Conservation (phyloP, 179 eudicot genomes). For the Silene coronaria region DNA sequence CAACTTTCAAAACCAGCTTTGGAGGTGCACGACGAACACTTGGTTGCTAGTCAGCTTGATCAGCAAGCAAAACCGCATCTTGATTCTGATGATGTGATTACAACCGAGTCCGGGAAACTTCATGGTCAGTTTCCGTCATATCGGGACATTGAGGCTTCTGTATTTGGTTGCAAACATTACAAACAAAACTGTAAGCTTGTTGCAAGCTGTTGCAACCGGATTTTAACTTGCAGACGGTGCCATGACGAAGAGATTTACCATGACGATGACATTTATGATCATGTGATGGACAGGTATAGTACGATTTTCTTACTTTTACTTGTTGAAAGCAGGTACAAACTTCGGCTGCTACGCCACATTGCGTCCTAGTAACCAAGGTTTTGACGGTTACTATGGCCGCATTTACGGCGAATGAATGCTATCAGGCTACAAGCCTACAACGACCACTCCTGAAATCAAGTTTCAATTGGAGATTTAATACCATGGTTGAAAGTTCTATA, state of each 20-base stretch:
- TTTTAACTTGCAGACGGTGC: constrained; percentile 77
- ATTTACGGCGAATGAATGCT: not conserved
- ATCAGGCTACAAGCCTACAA: not conserved
- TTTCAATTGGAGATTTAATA: not conserved
- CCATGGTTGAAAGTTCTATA: constrained; percentile 1
- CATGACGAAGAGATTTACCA: constrained; percentile 93
- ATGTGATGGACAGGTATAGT: constrained; percentile 71
- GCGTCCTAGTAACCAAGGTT: not conserved
- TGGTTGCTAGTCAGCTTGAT: constrained; percentile 48
- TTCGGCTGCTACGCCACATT: not conserved
- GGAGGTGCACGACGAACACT: constrained; percentile 30
- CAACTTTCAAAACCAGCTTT: constrained; percentile 25
- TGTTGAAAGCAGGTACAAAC: not conserved
- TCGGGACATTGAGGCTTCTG: constrained; percentile 43
- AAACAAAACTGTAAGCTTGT: constrained; percentile 86
- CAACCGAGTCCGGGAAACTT: constrained; percentile 41
- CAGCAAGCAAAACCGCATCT: constrained; percentile 51
- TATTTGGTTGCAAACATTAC: constrained; percentile 88
- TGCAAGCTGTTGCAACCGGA: constrained; percentile 71
- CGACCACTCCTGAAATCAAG: not conserved
- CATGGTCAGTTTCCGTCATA: constrained; percentile 75
- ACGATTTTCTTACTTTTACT: not conserved
- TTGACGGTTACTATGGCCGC: not conserved
- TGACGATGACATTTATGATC: constrained; percentile 73
- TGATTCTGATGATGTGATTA: constrained; percentile 28